Conservation (phyloP, 108 stramenopile species). For the Conticribra weissflogii region DNA sequence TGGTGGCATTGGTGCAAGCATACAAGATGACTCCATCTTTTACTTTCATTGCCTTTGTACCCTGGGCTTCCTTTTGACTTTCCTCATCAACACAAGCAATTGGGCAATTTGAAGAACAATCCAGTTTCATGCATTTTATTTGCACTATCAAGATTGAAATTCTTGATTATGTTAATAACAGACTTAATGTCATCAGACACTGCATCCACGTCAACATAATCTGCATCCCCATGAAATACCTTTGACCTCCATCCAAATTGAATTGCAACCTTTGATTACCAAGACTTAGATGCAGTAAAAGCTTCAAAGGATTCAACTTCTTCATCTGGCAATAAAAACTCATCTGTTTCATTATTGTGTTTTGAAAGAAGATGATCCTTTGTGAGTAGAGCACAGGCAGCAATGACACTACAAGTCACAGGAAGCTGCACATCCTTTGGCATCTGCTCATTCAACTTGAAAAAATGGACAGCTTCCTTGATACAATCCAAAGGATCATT, state of each 20-base stretch:
- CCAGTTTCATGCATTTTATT: slow-evolving; percentile 4
- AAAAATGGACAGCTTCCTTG: background rate
- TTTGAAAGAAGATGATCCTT: background rate
- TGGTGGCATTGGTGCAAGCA: background rate
- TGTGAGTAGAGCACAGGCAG: background rate
- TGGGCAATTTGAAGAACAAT: slow-evolving; percentile 2
- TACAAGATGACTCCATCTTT: background rate
- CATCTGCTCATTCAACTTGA: background rate
- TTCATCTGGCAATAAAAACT: background rate
- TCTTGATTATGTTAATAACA: background rate
- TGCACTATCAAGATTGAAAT: background rate
- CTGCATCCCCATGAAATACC: background rate
- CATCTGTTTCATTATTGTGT: background rate
- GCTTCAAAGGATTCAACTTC: background rate
- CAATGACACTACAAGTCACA: background rate
- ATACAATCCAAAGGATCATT: background rate
- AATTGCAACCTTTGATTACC: background rate
- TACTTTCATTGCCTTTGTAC: slow-evolving; percentile 1
- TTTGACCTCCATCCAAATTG: background rate
- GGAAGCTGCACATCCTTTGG: background rate
- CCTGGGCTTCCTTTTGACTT: background rate
- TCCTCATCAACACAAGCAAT: background rate
- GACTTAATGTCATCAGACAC: background rate
- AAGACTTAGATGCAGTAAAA: background rate
- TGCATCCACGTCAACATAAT: background rate